phyloP scores from a whole-genome alignment of 139 green algal species.

The Spirogloea muscicola region DNA sequence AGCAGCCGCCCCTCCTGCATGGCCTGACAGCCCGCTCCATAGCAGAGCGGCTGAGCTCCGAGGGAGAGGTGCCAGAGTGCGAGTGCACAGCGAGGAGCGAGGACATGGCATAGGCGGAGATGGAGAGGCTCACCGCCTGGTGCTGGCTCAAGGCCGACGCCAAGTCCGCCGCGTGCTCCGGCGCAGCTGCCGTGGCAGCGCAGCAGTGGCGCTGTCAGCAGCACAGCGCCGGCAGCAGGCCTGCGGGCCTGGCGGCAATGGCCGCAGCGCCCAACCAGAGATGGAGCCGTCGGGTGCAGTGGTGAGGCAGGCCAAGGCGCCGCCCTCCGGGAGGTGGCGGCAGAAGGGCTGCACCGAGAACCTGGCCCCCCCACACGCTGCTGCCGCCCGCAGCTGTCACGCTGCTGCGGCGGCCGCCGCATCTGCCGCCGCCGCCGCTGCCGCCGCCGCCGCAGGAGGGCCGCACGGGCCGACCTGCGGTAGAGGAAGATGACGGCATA shows the following conservation, averaged over 20 bases:
- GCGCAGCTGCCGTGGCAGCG: neutral
- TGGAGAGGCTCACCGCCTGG: neutral
- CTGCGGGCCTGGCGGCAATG: too few species aligned
- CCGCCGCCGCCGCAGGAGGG: neutral
- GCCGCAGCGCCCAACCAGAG: too few species aligned
- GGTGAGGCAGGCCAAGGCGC: too few species aligned
- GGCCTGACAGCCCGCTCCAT: constrained; percentile 2
- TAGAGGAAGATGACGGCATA: constrained; percentile 93
- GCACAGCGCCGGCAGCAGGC: too few species aligned
- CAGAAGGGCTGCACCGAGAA: constrained; percentile 82
- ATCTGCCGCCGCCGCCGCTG: neutral
- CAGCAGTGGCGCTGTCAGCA: too few species aligned
- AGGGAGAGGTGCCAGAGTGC: neutral
- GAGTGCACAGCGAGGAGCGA: neutral
- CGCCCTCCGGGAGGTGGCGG: constrained; percentile 44
- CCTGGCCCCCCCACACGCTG: too few species aligned
- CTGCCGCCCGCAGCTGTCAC: too few species aligned
- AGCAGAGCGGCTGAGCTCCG: neutral
- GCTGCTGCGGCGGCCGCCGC: too few species aligned
- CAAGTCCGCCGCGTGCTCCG: neutral
- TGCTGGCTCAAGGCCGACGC: neutral
- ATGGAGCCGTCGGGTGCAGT: neutral
- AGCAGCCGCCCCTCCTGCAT: constrained; percentile 58
- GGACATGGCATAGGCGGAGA: neutral
- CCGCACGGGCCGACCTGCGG: constrained; percentile 43